A percentile compares a stretch with the other conserved stretches of the same genome.
Evolutionary conservation across 2,329 filamentous ascomycete genomes (phyloP).

Genomic region (Trichoderma citrinoviride): DNA sequence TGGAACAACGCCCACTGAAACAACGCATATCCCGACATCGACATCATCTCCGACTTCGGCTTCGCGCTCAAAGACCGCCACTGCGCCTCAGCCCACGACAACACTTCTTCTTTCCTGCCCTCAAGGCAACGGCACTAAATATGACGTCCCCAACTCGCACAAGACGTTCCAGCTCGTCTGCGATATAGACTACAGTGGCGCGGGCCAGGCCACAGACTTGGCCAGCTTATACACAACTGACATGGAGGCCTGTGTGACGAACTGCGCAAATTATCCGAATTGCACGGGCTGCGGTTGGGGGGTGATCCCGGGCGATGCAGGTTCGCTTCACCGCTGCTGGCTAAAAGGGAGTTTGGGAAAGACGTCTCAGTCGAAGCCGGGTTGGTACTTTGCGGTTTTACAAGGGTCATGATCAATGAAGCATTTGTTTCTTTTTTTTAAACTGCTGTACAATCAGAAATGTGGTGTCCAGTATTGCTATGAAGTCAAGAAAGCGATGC

Average conservation of each 20-base stretch:
- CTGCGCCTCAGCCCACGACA: constrained; percentile 26
- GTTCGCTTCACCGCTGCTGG: constrained; percentile 42
- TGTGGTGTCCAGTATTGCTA: constrained; percentile 2
- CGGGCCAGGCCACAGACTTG: constrained; percentile 36
- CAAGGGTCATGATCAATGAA: constrained; percentile 18
- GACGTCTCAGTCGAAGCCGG: constrained; percentile 33
- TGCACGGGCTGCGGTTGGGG: constrained; percentile 49
- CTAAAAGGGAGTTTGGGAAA: constrained; percentile 41
- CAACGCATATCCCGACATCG: background rate
- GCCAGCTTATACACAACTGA: constrained; percentile 38
- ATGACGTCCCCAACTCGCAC: constrained; percentile 40
- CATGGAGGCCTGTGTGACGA: constrained; percentile 45
- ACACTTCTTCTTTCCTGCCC: constrained; percentile 40
- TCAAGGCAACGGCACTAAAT: constrained; percentile 44
- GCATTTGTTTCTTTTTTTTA: background rate
- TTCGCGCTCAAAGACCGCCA: constrained; percentile 20
- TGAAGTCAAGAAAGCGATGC: background rate
- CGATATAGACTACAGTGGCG: constrained; percentile 46
- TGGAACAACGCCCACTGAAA: background rate
- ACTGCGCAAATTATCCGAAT: constrained; percentile 40
- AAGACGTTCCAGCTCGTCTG: constrained; percentile 45
- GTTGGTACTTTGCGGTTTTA: constrained; percentile 46
- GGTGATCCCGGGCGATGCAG: constrained; percentile 41
- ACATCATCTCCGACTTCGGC: constrained; percentile 23
- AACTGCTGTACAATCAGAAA: background rate